Conservation (phyloP, 306 rosid species). For the Inga oerstediana region DNA sequence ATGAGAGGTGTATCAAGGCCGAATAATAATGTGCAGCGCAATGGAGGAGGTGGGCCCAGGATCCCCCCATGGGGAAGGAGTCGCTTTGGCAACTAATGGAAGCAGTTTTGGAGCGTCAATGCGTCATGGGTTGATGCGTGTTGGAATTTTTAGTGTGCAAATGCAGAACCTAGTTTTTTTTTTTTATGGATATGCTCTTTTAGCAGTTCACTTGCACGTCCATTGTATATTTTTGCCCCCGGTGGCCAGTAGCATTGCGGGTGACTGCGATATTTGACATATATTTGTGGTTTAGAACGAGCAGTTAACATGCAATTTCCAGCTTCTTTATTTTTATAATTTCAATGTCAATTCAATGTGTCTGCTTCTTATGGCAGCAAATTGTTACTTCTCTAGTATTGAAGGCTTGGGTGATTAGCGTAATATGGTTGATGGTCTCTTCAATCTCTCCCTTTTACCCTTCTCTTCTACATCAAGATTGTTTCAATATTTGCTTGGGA, state of each 20-base stretch:
- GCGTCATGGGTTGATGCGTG: constrained; percentile 17
- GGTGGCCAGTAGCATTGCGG: not conserved
- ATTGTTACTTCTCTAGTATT: not conserved
- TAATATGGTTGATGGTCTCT: not conserved
- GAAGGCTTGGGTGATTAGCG: not conserved
- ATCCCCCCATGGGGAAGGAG: constrained; percentile 77
- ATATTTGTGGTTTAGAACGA: not conserved
- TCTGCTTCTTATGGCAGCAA: not conserved
- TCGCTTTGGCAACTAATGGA: constrained; percentile 62
- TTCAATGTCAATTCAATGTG: not conserved
- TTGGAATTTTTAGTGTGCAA: constrained; percentile 13
- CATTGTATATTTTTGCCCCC: constrained; percentile 33
- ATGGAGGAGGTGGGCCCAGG: constrained; percentile 50
- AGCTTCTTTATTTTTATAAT: not conserved
- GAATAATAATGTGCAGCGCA: constrained; percentile 48
- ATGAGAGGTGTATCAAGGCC: constrained; percentile 59
- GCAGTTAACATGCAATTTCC: not conserved
- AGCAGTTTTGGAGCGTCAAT: not conserved
- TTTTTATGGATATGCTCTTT: not conserved
- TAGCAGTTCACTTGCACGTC: constrained; percentile 15
- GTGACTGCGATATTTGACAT: not conserved
- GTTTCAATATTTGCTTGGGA: too few species aligned
- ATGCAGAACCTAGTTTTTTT: not conserved
- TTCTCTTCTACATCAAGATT: too few species aligned
- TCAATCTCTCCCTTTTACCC: too few species aligned